Evolutionary conservation across 2,329 filamentous ascomycete genomes (phyloP), one percentile per base, ranked within the genome.

Genomic region (Xylaria sp.): DNA sequence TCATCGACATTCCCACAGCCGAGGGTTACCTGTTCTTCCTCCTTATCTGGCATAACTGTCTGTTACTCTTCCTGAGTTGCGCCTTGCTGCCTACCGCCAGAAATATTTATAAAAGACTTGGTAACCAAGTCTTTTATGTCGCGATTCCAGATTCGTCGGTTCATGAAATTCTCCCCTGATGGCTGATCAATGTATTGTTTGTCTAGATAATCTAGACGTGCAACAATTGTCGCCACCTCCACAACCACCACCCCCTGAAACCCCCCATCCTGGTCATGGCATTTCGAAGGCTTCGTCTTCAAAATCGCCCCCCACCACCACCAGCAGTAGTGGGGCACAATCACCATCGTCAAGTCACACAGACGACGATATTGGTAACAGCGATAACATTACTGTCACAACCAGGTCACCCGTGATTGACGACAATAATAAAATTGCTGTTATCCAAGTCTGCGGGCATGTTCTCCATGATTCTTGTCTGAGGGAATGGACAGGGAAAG

Each of bases 401-500:
- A 51, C 65, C 61, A 71, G 50, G 63, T 74, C 65, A 58, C 73
- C 71, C 7, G 56, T 57, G 54, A 65, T 68, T 32, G 72, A 74
- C 64, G 76, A 80, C 36, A 75, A 81, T 74, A 80, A 83, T 72
- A 80, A 82, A 67, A 85, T 90, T 69, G 88, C 89, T 48, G 81
- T 86, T 64, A 87, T 91, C 58, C 84, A 89, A 68, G 91, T 93
- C 55, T 99, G 96, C 81, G 92, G 93, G 67, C 97, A 99, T 84
- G 88, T 94, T 74, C 85, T 99, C 74, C 96, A 99, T 82, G 91
- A 99, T 82, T 90, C 92, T 61, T 99, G 96, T 81, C 86, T 99
- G 74, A 92, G 92, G 75, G 93, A 94, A 74, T 99, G 96, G 96
- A 93, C 95, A 54, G 93, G 97, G 81, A 92, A 97, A 80, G 95